Evolutionary conservation across 441 rosid genomes (phyloP).

Genomic region (Erodium trifolium): DNA sequence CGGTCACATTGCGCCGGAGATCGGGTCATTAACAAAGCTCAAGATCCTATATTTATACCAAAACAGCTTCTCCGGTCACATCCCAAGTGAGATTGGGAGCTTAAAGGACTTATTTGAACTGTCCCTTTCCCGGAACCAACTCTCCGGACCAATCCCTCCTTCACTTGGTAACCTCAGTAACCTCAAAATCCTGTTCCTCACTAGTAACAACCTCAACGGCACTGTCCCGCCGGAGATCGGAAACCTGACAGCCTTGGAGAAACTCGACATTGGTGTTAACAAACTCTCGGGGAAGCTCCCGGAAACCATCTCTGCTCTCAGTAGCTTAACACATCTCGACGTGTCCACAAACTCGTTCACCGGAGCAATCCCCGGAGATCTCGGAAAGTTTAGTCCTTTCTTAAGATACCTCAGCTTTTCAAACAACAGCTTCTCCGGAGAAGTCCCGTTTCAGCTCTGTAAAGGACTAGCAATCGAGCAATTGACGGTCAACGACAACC

Average conservation of each 20-base stretch:
- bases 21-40: background rate
- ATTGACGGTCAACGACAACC: slow-evolving; percentile 38
- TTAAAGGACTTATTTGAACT: background rate
- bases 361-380: background rate
- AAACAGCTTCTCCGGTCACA: background rate
- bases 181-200: background rate
- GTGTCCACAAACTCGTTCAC: background rate
- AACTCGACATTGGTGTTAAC: background rate
- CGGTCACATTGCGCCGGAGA: background rate
- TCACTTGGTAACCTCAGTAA: background rate
- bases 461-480: slow-evolving; percentile 32
- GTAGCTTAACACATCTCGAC: background rate
- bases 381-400: background rate
- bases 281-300: background rate
- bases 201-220: background rate
- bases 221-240: background rate
- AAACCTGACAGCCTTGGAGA: background rate
- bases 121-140: background rate
- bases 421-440: slow-evolving; percentile 53
- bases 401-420: slow-evolving; percentile 36
- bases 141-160: background rate
- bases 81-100: background rate
- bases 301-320: background rate
- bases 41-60: background rate
- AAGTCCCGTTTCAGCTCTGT: slow-evolving; percentile 50